A percentile compares a stretch with the other conserved stretches of the same genome.
Conservation (phyloP, 2,329 filamentous ascomycete genomes). For the Cryphonectria parasitica region DNA sequence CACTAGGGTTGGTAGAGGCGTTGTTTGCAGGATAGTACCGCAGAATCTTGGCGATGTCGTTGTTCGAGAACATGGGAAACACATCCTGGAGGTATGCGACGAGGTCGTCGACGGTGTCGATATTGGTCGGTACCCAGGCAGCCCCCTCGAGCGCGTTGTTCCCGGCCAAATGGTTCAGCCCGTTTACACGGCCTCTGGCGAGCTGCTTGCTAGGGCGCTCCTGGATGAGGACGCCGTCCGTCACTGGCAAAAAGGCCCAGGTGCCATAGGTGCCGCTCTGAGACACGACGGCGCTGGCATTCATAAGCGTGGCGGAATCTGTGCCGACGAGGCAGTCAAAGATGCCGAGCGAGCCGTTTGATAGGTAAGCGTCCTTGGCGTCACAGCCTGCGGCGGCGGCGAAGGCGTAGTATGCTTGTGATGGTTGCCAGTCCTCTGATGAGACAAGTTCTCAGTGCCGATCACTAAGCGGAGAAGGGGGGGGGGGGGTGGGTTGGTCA, state of each 20-base stretch:
- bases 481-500: neutral
- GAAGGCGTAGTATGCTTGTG: constrained; percentile 18
- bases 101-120: constrained; percentile 9
- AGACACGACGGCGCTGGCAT: constrained; percentile 9
- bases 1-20: neutral
- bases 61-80: constrained; percentile 19
- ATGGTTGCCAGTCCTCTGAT: constrained; percentile 20
- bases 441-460: neutral
- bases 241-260: constrained; percentile 14
- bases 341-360: constrained; percentile 4
- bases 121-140: neutral
- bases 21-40: constrained; percentile 16
- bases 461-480: neutral
- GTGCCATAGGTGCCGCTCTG: constrained; percentile 11
- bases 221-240: constrained; percentile 10
- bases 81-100: neutral
- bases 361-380: constrained; percentile 9
- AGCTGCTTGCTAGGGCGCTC: constrained; percentile 8
- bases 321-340: constrained; percentile 18
- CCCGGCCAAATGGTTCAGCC: constrained; percentile 7
- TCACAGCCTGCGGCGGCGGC: constrained; percentile 13
- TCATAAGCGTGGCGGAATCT: constrained; percentile 5
- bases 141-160: constrained; percentile 17
- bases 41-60: constrained; percentile 13
- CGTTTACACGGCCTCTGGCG: constrained; percentile 12